These are phyloP conservation scores for Neofusicoccum parvum DNA, from an alignment of 2,329 filamentous ascomycete species.

Conservation along the genomic window DNA sequence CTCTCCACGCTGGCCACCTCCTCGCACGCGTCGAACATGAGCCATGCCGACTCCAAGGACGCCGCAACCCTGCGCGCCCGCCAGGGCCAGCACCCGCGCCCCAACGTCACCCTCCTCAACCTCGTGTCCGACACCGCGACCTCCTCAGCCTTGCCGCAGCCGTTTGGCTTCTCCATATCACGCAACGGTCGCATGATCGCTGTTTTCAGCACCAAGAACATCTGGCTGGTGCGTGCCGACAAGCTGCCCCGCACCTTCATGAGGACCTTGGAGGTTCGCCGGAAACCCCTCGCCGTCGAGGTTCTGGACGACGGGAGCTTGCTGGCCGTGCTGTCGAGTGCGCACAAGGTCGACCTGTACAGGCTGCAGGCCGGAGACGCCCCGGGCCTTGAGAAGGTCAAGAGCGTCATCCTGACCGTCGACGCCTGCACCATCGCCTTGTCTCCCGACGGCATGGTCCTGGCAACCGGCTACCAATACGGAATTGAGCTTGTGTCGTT, in stretches of 20 bases:
- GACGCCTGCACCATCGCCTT: conserved; percentile 76
- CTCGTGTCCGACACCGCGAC: conserved; percentile 42
- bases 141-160: conserved; percentile 41
- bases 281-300: conserved; percentile 61
- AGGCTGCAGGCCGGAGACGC: conserved; percentile 55
- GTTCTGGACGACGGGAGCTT: conserved; percentile 77
- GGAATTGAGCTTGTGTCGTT: conserved; percentile 87
- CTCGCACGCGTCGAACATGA: conserved; percentile 18
- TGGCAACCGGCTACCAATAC: conserved; percentile 82
- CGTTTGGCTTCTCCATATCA: conserved; percentile 41
- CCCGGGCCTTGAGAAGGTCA: conserved; percentile 65
- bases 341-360: conserved; percentile 87
- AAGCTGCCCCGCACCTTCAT: conserved; percentile 40
- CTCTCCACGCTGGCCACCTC: conserved; percentile 18
- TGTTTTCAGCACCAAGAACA: conserved; percentile 39
- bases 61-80: neutral
- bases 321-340: conserved; percentile 77
- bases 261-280: conserved; percentile 39
- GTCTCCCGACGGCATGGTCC: conserved; percentile 77
- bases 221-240: conserved; percentile 41
- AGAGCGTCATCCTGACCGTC: conserved; percentile 76
- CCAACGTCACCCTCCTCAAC: conserved; percentile 38
- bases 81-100: conserved; percentile 30
- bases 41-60: conserved; percentile 14
- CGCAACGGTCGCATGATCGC: conserved; percentile 40